These are phyloP conservation scores for Tuber borchii DNA, from an alignment of 495 filamentous ascomycete genomes.

Conservation along the genomic window DNA sequence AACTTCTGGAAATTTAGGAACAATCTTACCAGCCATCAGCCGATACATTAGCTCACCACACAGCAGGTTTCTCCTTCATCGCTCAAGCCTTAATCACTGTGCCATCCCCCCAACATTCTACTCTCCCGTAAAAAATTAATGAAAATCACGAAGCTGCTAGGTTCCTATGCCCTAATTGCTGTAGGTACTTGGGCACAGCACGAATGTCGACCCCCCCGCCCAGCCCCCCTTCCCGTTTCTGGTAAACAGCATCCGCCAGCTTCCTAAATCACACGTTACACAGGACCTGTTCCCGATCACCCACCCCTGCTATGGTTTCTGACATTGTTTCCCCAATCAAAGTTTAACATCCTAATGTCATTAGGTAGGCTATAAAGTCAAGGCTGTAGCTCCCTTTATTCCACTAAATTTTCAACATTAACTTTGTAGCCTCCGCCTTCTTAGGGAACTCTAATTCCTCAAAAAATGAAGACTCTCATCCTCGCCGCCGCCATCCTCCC, in stretches of 20 bases:
- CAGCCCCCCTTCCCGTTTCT: neutral
- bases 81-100: neutral
- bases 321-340: neutral
- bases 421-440: neutral
- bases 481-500: neutral
- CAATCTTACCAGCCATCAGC: neutral
- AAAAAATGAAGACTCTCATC: neutral
- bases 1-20: neutral
- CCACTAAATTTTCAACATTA: neutral
- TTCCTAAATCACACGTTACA: constrained; percentile 1
- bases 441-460: neutral
- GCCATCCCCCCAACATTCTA: neutral
- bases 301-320: neutral
- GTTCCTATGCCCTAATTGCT: neutral
- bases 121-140: neutral
- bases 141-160: neutral
- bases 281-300: neutral
- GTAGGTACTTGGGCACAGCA: neutral
- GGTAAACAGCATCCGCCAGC: neutral
- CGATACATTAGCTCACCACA: neutral
- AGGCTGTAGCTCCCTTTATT: neutral
- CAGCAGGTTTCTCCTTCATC: neutral
- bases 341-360: neutral
- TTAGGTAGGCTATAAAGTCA: neutral
- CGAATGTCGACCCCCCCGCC: neutral